These are phyloP conservation scores for Nicotiana knightiana DNA, from an alignment of 257 asterid genomes.

Conservation along the genomic window DNA sequence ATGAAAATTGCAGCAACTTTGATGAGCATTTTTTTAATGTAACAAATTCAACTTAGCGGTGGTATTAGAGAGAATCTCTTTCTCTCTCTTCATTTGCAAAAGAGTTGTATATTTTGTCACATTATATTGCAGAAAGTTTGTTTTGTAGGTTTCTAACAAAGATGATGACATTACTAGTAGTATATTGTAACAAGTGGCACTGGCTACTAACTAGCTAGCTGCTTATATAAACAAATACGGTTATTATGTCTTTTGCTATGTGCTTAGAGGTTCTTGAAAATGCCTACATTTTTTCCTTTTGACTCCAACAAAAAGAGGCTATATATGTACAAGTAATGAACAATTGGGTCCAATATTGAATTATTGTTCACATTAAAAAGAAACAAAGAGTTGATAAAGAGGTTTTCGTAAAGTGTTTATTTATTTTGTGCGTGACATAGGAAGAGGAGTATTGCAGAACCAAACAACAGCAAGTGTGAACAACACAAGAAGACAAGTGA, in stretches of 20 bases:
- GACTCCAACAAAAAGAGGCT: background rate
- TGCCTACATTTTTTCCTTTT: background rate
- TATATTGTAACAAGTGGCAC: background rate
- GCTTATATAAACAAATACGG: background rate
- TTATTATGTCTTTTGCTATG: background rate
- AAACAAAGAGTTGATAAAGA: background rate
- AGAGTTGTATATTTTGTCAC: slow-evolving; percentile 11
- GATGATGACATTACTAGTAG: slow-evolving; percentile 1
- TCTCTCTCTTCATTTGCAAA: background rate
- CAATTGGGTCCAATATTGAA: background rate
- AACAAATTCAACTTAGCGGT: background rate
- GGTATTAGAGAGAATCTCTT: background rate
- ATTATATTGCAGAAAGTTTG: slow-evolving; percentile 10
- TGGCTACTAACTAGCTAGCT: background rate
- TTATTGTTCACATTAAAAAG: background rate
- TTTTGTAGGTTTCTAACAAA: slow-evolving; percentile 12
- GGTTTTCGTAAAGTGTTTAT: background rate
- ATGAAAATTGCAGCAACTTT: background rate
- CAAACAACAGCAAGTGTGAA: slow-evolving; percentile 39
- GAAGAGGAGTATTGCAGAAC: slow-evolving; percentile 18
- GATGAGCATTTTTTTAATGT: background rate
- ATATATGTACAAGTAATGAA: background rate
- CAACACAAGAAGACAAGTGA: slow-evolving; percentile 45
- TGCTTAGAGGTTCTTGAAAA: background rate
- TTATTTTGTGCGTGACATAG: background rate